Evolutionary conservation across 2,329 filamentous ascomycete genomes (phyloP), one percentile per base, ranked within the genome.

Genomic region (Colletotrichum cordylinicola): DNA sequence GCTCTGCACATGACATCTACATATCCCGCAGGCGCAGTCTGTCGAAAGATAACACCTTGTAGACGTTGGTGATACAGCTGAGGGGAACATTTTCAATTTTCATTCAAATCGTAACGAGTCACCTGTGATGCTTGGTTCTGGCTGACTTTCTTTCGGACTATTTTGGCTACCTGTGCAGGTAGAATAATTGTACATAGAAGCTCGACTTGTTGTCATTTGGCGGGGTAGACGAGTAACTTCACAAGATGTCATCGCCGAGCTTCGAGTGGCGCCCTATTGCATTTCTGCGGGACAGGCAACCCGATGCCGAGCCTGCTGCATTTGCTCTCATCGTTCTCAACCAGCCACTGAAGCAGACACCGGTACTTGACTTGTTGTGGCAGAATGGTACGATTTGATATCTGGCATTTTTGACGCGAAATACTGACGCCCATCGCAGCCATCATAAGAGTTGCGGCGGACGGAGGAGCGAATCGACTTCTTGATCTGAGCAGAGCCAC

Each of bases 381-480:
- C 82, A 87, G 58, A 88, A 88, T 70, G 85, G 89, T 90, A 81
- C 43, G 84, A 76, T 9, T 21, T 58, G 84, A 75, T 9, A 21
- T 8, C 12, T 52, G 33, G 29, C 18, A 16, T 37, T 27, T 3
- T 37, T 37, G 33, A 33, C 4, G 15, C 35, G 10, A 18, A 21
- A 56, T 79, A 43, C 80, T 83, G 67, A 84, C 77, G 48, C 24
- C 18, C 18, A 24, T 27, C 15, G 72, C 79, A 94, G 93, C 94
- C 68, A 87, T 86, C 27, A 90, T 93, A 77, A 91, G 90, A 29
- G 89, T 98, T 69, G 98, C 96, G 74, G 97, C 96, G 33, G 97
- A 99, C 86, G 97, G 96, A 71, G 97, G 96, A 29, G 96, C 96
- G 61, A 98, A 98, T 82, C 90, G 92, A 48, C 89, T 98, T 84